Evolutionary conservation across 805 yeast species (phyloP), one percentile per base, ranked within the genome.

Genomic region (Wickerhamomyces strasburgensis): DNA sequence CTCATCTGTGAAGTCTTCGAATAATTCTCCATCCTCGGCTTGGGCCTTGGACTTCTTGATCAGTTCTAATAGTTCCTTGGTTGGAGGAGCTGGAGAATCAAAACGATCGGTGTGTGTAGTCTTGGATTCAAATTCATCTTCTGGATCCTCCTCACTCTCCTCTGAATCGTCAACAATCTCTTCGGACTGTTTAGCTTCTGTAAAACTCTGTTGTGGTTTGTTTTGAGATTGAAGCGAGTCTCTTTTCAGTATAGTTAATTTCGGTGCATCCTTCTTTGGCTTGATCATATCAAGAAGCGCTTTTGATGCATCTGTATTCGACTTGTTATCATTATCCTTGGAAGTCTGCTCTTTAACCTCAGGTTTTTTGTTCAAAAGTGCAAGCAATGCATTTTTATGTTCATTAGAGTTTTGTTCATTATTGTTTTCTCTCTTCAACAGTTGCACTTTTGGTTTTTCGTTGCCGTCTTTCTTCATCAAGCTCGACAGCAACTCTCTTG

Each of bases 1-100:
- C 5, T 47, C 54, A 14, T 54, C 56, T 3, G 46, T 43, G 31
- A 39, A 37, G 9, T 48, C 52, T 31, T 54, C 59, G 29, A 53
- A 53, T 1, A 43, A 24, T 29, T 52, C 57, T 23, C 32, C 49
- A 9, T 47, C 50, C 11, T 36, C 48, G 16, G 31, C 42, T 16
- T 13, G 34, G 8, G 16, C 34, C 24, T 34, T 42, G 5, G 55
- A 38, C 19, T 47, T 18, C 29, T 40, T 44, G 27, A 54, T 54
- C 33, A 53, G 26, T 1, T 35, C 47, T 9, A 53, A 18, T 10
- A 54, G 33, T 37, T 52, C 59, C 27, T 41, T 36, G n/a, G 47
- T 46, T 33, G 54, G 54, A 18, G 49, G 44, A 5, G 38, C 16
- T 9, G 39, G 35, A n/a, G 34, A 19, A 5, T 29, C 24, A 11